Evolutionary conservation across 169 alveolate genomes (phyloP).

Genomic region (Plasmodium gonderi): DNA sequence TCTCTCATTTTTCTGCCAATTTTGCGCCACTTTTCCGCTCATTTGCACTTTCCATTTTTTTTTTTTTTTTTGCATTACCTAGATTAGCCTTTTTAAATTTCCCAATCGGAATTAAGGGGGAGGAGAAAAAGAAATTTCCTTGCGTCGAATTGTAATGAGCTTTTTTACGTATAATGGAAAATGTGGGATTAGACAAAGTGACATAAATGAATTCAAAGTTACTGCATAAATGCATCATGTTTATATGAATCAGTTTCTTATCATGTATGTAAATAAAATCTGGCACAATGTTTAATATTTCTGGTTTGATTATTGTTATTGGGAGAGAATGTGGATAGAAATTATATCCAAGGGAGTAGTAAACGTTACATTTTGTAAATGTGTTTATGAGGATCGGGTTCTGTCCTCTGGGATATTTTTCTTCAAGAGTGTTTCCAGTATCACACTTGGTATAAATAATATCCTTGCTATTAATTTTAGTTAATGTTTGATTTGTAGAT

Average conservation of each 20-base stretch:
- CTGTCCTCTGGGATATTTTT: background rate
- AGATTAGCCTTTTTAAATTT: constrained; percentile 4
- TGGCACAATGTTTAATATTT: constrained; percentile 44
- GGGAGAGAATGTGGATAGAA: constrained; percentile 23
- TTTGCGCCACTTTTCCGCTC: background rate
- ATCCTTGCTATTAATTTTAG: too few species aligned
- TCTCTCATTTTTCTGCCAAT: background rate
- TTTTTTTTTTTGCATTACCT: background rate
- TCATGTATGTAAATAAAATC: background rate
- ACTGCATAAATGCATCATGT: constrained; percentile 35
- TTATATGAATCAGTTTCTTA: constrained; percentile 12
- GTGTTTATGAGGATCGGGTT: background rate
- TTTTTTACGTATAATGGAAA: constrained; percentile 11
- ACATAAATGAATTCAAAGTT: constrained; percentile 23
- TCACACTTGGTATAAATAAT: too few species aligned
- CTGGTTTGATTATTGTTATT: constrained; percentile 52
- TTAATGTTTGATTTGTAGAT: too few species aligned
- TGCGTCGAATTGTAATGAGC: constrained; percentile 21
- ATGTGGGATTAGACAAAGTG: constrained; percentile 19
- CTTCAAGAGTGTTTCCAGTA: too few species aligned
- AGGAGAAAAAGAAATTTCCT: constrained; percentile 16
- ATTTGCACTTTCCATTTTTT: too few species aligned
- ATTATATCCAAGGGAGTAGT: constrained; percentile 12
- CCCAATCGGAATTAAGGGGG: constrained; percentile 26
- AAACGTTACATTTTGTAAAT: constrained; percentile 18